Conservation (phyloP, 108 stramenopile genomes). For the Fistulifera solaris region DNA sequence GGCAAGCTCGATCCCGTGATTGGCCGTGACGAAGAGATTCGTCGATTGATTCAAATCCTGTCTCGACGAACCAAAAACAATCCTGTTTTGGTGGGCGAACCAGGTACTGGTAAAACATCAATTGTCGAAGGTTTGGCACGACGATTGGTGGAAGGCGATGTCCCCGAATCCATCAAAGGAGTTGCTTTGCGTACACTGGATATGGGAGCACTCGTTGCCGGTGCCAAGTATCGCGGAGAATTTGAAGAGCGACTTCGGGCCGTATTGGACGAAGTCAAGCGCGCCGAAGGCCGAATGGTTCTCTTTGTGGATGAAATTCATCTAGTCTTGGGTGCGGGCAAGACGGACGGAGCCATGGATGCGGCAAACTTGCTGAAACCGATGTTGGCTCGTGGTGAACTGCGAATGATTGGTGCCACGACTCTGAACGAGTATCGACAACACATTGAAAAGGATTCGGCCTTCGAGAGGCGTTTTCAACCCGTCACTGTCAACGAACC, state of each 20-base stretch:
- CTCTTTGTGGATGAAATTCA: slow-evolving; percentile 99
- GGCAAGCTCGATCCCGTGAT: slow-evolving; percentile 95
- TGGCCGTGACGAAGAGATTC: slow-evolving; percentile 96
- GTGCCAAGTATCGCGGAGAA: slow-evolving; percentile 96
- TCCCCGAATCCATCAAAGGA: slow-evolving; percentile 88
- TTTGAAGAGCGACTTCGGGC: slow-evolving; percentile 96
- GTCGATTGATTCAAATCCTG: slow-evolving; percentile 85
- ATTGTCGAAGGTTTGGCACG: slow-evolving; percentile 94
- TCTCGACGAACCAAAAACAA: slow-evolving; percentile 96
- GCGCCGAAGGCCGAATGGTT: slow-evolving; percentile 79
- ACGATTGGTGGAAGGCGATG: slow-evolving; percentile 88
- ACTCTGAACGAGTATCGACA: slow-evolving; percentile 92
- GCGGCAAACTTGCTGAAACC: slow-evolving; percentile 97
- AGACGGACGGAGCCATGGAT: slow-evolving; percentile 91
- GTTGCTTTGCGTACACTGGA: slow-evolving; percentile 81
- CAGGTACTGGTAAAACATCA: slow-evolving; percentile 94
- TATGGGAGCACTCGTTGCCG: slow-evolving; percentile 95
- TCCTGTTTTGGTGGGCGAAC: slow-evolving; percentile 89
- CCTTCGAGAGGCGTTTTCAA: slow-evolving; percentile 95
- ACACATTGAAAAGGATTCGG: slow-evolving; percentile 93
- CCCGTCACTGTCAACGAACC: slow-evolving; percentile 88
- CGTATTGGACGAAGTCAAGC: slow-evolving; percentile 91
- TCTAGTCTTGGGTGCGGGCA: slow-evolving; percentile 93
- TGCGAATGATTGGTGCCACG: slow-evolving; percentile 96
- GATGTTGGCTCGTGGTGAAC: slow-evolving; percentile 92